phyloP scores from a whole-genome alignment of 2,329 filamentous ascomycete genomes.

The Rutstroemia sp. region DNA sequence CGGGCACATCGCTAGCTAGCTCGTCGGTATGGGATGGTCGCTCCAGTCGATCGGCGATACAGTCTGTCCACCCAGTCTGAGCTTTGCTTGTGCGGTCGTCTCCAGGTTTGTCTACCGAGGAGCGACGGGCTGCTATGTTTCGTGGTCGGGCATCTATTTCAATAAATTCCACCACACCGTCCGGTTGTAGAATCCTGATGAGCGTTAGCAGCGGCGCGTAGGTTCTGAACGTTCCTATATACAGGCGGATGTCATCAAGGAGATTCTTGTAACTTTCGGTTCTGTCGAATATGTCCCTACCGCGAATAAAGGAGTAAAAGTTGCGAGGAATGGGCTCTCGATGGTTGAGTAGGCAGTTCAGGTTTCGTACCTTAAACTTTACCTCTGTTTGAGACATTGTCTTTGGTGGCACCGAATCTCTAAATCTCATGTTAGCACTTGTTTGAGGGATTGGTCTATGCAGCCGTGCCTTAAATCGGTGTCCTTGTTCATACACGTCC shows the following conservation, averaged over 20 bases:
- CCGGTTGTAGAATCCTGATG: slow-evolving; percentile 22
- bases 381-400: slow-evolving; percentile 15
- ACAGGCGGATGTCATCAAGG: slow-evolving; percentile 26
- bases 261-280: slow-evolving; percentile 25
- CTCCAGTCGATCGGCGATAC: slow-evolving; percentile 22
- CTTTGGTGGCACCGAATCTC: slow-evolving; percentile 21
- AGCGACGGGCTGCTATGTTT: background rate
- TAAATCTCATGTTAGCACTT: slow-evolving; percentile 3
- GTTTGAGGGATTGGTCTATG: background rate
- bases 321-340: slow-evolving; percentile 22
- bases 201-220: background rate
- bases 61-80: slow-evolving; percentile 22
- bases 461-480: slow-evolving; percentile 13
- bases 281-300: slow-evolving; percentile 25
- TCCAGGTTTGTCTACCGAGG: background rate
- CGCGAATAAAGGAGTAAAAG: slow-evolving; percentile 24
- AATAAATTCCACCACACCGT: slow-evolving; percentile 27
- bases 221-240: slow-evolving; percentile 3
- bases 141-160: slow-evolving; percentile 27
- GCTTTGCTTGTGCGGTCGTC: slow-evolving; percentile 16
- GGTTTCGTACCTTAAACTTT: slow-evolving; percentile 24
- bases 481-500: slow-evolving; percentile 18
- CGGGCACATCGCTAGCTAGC: slow-evolving; percentile 19
- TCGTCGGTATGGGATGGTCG: slow-evolving; percentile 18
- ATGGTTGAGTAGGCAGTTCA: slow-evolving; percentile 22